Conservation (phyloP, 108 stramenopile species). For the Skeletonema marinoi region DNA sequence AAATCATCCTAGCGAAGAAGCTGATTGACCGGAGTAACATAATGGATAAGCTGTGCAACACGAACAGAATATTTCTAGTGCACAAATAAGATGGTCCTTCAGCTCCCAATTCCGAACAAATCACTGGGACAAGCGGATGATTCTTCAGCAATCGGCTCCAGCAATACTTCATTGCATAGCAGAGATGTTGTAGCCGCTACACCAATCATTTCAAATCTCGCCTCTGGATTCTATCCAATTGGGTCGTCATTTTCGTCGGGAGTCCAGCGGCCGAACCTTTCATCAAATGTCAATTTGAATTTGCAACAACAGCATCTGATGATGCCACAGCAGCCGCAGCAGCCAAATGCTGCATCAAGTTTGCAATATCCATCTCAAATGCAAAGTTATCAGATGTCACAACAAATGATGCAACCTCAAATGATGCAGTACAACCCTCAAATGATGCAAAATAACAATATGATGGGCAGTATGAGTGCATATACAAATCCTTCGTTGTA, state of each 20-base stretch:
- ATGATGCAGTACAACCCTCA: not conserved
- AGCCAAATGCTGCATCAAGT: not conserved
- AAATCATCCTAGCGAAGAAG: too few species aligned
- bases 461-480: not conserved
- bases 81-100: not conserved
- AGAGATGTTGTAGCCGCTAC: not conserved
- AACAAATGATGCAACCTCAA: not conserved
- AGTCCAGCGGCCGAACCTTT: not conserved
- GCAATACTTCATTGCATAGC: not conserved
- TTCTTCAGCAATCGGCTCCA: not conserved
- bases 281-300: not conserved
- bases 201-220: slow-evolving; percentile 2
- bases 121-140: not conserved
- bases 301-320: not conserved
- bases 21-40: too few species aligned
- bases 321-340: not conserved
- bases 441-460: not conserved
- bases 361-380: not conserved
- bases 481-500: not conserved
- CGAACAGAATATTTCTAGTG: not conserved
- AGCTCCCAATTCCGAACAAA: not conserved
- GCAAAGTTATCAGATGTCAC: not conserved
- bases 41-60: too few species aligned
- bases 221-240: not conserved
- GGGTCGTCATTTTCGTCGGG: not conserved